Conservation (phyloP, 2,329 filamentous ascomycete species). For the Alternaria longipes region DNA sequence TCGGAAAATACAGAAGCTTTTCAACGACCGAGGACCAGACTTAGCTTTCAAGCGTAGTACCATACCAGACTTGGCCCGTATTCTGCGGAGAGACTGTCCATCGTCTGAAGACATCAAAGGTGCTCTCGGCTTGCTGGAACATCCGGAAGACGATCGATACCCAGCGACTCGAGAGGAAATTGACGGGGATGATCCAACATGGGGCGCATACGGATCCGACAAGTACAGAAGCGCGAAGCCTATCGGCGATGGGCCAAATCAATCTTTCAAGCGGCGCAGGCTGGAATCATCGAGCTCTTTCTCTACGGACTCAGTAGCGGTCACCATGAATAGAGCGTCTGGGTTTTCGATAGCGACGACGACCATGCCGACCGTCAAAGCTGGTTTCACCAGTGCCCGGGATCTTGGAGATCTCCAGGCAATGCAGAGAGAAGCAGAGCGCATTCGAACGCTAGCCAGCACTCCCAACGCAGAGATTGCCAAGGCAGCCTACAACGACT, state of each 20-base stretch:
- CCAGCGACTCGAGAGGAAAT: conserved; percentile 49
- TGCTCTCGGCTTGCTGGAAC: conserved; percentile 37
- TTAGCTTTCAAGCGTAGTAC: conserved; percentile 68
- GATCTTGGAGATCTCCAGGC: conserved; percentile 45
- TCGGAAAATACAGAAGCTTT: conserved; percentile 60
- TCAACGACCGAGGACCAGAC: conserved; percentile 71
- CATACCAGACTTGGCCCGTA: conserved; percentile 73
- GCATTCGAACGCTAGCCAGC: conserved; percentile 34
- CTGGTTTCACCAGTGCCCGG: conserved; percentile 53
- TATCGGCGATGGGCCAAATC: conserved; percentile 14
- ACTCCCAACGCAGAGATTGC: conserved; percentile 33
- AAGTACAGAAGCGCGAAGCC: conserved; percentile 12
- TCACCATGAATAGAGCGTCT: conserved; percentile 44
- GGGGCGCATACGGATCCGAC: conserved; percentile 24
- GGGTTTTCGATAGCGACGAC: conserved; percentile 41
- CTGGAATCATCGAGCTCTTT: conserved; percentile 27
- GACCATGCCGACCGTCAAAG: conserved; percentile 29
- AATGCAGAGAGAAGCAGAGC: conserved; percentile 51
- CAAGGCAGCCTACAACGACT: conserved; percentile 35
- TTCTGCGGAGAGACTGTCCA: conserved; percentile 72
- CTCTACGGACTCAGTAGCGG: conserved; percentile 21
- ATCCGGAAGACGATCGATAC: conserved; percentile 48
- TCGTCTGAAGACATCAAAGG: conserved; percentile 50
- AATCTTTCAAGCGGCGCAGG: conserved; percentile 39
- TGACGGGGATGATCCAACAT: conserved; percentile 38